Base-by-base conservation (phyloP, 306 rosid species). In the Arachis hypogaea region DNA sequence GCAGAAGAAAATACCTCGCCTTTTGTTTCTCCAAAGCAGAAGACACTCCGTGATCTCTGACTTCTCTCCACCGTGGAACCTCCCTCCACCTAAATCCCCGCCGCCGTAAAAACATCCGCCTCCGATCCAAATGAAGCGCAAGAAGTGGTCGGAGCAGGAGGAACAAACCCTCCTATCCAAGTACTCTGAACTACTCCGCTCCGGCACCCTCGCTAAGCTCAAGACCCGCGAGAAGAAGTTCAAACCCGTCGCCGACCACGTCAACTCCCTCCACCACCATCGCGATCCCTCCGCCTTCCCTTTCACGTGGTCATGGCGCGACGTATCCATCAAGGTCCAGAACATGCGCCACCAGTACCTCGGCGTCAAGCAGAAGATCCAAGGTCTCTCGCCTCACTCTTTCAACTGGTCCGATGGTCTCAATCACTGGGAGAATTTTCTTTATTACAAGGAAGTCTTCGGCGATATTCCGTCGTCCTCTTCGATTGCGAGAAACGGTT, bases 301-400 rank as follows among this genome's bases (percentile, higher is more conserved):
- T 9, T 93, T 93, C 90, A 84, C 82, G 58, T 93, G 98, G 98
- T 87, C 96, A 0, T 93, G 98, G 98, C 93, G 98, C 14, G 98
- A 93, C 28, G 97, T 93, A n/a, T 93, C 97, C 8, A 90, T 91
- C 83, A 93, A 93, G 87, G 96, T 93, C 56, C 97, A 93, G 83
- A 91, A 93, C 91, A 93, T 93, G 98, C 93, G 98, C 14, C 96
- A 91, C 67, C 97, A 93, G 86, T 93, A 93, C 76, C 80, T 93
- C 54, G 96, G 98, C 10, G 97, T 93, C 56, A 93, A 91, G 85
- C 97, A 89, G 88, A 93, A 93, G 91, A 93, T 93, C 64, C 88
- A 83, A 5, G 18, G 16, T 5, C 56, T 50, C 56, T 50, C 97
- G 42, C 76, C 82, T 43, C 82, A 89, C 38, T 80, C 81, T 6